Base-by-base conservation (phyloP, 306 rosid species). In the Aeschynomene evenia region DNA sequence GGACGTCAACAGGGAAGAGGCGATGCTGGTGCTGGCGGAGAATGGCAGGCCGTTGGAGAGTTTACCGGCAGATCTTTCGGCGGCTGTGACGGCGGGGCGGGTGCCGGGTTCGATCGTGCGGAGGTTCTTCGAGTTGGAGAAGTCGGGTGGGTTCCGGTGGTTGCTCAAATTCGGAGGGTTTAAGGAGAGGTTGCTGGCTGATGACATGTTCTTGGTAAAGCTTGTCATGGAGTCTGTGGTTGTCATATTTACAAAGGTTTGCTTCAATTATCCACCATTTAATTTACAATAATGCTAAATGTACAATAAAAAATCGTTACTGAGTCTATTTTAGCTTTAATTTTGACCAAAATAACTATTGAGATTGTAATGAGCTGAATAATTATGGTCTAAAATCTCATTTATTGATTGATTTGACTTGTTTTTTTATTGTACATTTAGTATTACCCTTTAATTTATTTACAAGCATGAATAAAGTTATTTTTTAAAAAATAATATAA, bases 151-250 rank as follows among this genome's bases (percentile, higher is more conserved):
- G 43, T 70, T 73, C 45, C 67, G 97, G 28, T 88, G 96, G 97
- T 37, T 93, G 83, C 77, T 93, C 39, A 66, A 76, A 11, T 93
- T 90, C 29, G 94, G 85, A 20, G 98, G 97, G 60, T 93, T 93
- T 66, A 88, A 85, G 84, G 98, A 93, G 77, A 80, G 98, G 77
- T 72, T 93, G 86, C 83, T 93, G 19, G 98, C 91, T 6, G 98
- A 90, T 80, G 97, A 93, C 58, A 71, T 93, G 87, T 93, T 93
- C 83, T 72, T 90, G 73, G 72, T 90, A 20, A 93, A 93, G 78
- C 94, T 93, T 79, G 89, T 79, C 20, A 90, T 90, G 16, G 98
- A 93, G 77, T 90, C 96, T 57, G 84, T 87, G 37, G 96, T 93
- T 69, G 93, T 96, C 8, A 82, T 93, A 62, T 88, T 93, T 77